A percentile compares a stretch with the other conserved stretches of the same genome.
Evolutionary conservation across 192 early-diverging fungal species (phyloP).

Genomic region (Coemansia guatemalensis): DNA sequence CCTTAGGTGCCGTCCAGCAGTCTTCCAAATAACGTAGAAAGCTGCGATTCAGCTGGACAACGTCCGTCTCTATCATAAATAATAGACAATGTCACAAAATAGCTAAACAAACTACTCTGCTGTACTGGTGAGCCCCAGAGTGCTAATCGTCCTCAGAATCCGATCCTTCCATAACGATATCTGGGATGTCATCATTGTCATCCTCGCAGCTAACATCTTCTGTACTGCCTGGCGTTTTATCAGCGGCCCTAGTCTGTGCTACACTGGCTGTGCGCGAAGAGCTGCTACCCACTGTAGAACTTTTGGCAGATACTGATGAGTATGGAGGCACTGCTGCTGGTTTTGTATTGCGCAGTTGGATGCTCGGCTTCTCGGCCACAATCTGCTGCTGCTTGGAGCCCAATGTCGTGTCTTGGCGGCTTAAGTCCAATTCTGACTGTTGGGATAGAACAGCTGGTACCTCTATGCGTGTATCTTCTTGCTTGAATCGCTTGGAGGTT

Average conservation of each 20-base stretch:
- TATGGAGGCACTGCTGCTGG: not conserved
- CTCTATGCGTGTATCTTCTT: not conserved
- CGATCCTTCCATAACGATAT: constrained; percentile 53
- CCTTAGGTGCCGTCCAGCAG: constrained; percentile 22
- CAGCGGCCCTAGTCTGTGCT: not conserved
- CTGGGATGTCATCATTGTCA: constrained; percentile 34
- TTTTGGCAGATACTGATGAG: not conserved
- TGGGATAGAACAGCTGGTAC: not conserved
- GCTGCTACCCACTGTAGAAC: not conserved
- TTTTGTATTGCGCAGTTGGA: not conserved
- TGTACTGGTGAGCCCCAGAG: not conserved
- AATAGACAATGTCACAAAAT: not conserved
- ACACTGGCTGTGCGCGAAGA: not conserved
- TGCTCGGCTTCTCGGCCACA: not conserved
- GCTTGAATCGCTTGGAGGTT: constrained; percentile 27
- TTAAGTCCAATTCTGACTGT: not conserved
- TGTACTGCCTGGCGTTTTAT: not conserved
- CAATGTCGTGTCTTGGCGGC: not conserved
- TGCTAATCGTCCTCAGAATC: constrained; percentile 44
- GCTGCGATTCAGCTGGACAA: not conserved
- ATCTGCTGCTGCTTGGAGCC: not conserved
- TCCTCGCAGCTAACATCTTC: constrained; percentile 7
- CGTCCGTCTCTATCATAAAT: not conserved
- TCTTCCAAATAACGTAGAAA: not conserved
- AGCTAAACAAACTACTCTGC: not conserved